Percentiles rank a stretch among this genome's conserved stretches.
These are phyloP conservation scores for Pulveroboletus frians DNA, from an alignment of 768 basidiomycete genomes.

Conservation along the genomic window DNA sequence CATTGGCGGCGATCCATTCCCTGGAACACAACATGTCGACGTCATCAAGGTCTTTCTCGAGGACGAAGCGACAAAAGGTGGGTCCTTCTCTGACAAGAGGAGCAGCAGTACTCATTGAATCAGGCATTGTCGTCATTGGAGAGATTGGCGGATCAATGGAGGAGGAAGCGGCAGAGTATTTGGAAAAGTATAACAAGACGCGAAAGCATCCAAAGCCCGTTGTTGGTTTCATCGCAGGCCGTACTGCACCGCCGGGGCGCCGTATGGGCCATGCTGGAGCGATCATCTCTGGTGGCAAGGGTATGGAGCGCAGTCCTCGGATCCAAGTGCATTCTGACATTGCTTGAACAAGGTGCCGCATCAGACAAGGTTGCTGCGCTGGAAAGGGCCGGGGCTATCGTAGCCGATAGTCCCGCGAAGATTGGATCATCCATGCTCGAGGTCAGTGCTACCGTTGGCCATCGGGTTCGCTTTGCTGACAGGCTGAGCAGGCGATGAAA, in stretches of 20 bases:
- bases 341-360: conserved; percentile 61
- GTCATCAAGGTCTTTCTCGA: conserved; percentile 95
- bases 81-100: background rate
- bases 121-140: conserved; percentile 95
- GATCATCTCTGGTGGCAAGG: conserved; percentile 97
- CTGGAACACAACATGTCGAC: conserved; percentile 92
- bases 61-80: conserved; percentile 90
- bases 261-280: conserved; percentile 99
- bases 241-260: conserved; percentile 94
- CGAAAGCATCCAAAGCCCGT: conserved; percentile 86
- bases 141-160: conserved; percentile 99
- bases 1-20: conserved; percentile 97
- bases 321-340: background rate
- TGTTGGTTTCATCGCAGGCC: conserved; percentile 96
- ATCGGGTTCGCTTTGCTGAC: conserved; percentile 3
- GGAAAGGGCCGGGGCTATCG: conserved; percentile 86
- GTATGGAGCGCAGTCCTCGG: conserved; percentile 34
- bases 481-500: conserved; percentile 59
- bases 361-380: conserved; percentile 90
- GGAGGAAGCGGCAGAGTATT: conserved; percentile 96
- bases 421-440: conserved; percentile 88
- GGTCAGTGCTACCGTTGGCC: conserved; percentile 39
- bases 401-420: conserved; percentile 93
- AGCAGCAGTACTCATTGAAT: conserved; percentile 4
- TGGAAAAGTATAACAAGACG: conserved; percentile 90